Evolutionary conservation across 441 rosid genomes (phyloP), one percentile per base, ranked within the genome.

Genomic region (Adansonia rubrostipa): DNA sequence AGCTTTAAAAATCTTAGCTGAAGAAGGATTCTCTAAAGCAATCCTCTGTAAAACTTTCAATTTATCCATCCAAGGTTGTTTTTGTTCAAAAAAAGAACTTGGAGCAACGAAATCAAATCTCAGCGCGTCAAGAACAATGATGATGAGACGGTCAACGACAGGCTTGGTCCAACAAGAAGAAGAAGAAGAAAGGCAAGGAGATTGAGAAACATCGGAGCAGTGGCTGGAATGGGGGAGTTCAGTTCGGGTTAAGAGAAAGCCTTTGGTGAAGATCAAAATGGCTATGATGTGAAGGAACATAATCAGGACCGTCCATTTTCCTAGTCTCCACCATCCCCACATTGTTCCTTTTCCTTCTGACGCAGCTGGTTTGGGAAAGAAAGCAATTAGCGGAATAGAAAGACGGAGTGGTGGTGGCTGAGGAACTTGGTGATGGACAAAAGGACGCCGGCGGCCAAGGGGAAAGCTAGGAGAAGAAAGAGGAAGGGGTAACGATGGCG

Each of bases 21-120:
- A 87, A 1, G 96, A 88, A 33, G 90, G 84, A 70, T 89, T 74
- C 40, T 68, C 73, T 77, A 74, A 87, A n/a, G 98, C 98, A 82
- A 89, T 73, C 80, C 86, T 91, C 79, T 94, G 97, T 75, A 96
- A 85, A 60, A 94, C 86, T 58, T 79, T 82, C 19, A 96, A 83
- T 74, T 80, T 93, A 76, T 94, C 97, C 99, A 96, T 96, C 99
- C 98, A 96, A 79, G 95, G 97, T 84, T 91, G 85, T 77, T 33
- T 91, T 93, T 91, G 60, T 17, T 40, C 73, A 22, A 54, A 97
- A 57, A 90, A 87, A 6, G 79, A 79, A 85, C 98, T 90, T 7
- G 99, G 98, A 28, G 98, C 98, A 3, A 96, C 87, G 13, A 96
- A 94, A 81, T 96, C 98, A 79, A 94, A 71, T 54, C 97, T 88